Conservation (phyloP, 306 rosid species). For the Mucuna pruriens region DNA sequence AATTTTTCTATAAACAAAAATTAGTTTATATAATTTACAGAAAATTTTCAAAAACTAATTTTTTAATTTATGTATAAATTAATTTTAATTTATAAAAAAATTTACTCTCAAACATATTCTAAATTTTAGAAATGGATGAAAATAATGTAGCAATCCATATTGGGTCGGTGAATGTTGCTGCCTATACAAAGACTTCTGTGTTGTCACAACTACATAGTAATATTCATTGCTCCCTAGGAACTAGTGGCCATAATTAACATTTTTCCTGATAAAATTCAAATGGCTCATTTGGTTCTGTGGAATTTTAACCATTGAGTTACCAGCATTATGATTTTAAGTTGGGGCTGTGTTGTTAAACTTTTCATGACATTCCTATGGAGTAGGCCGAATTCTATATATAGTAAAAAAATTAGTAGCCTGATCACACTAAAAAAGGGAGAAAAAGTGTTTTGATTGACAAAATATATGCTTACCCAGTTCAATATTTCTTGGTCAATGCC, state of each 20-base stretch:
- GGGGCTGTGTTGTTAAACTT: background rate
- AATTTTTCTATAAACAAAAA: too few relatives aligned
- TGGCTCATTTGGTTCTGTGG: background rate
- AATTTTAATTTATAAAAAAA: too few relatives aligned
- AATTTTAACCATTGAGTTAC: background rate
- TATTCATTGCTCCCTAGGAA: background rate
- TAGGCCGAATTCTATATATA: background rate
- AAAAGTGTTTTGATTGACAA: background rate
- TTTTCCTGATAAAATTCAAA: background rate
- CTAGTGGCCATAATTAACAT: background rate
- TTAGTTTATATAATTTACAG: too few relatives aligned
- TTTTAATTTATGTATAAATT: too few relatives aligned
- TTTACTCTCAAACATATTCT: too few relatives aligned
- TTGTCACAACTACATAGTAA: background rate
- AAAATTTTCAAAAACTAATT: too few relatives aligned
- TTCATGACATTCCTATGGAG: background rate
- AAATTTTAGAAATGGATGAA: too few relatives aligned
- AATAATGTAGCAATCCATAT: background rate
- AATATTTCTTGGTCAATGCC: conserved; percentile 60
- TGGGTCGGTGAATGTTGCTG: background rate
- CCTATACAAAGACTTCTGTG: background rate
- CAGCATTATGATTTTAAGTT: background rate
- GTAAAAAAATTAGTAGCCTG: background rate
- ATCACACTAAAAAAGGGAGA: background rate
- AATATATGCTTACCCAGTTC: conserved; percentile 56